phyloP scores from a whole-genome alignment of 371 early-diverging fungal genomes.

The Mortierella sp. region DNA sequence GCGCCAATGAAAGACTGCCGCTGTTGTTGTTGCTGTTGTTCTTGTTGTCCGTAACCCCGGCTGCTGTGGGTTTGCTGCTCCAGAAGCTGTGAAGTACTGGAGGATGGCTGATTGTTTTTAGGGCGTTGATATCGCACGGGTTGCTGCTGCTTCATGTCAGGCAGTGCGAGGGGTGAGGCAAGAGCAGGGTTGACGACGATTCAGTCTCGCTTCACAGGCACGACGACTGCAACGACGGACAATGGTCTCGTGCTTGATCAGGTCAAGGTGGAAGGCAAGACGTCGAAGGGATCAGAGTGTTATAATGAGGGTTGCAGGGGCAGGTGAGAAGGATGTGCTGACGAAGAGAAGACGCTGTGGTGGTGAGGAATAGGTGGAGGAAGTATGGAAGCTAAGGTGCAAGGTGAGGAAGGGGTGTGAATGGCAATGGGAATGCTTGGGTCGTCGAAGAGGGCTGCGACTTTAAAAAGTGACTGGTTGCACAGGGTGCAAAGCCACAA shows the following conservation, averaged over 20 bases:
- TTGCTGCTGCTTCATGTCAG: not conserved
- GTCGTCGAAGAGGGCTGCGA: not conserved
- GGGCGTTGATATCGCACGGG: not conserved
- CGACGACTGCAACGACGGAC: conserved; percentile 2
- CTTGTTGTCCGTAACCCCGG: not conserved
- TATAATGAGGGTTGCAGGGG: too few species aligned
- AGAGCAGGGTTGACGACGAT: not conserved
- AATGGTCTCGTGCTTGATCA: conserved; percentile 9
- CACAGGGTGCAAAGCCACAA: not conserved
- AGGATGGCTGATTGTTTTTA: not conserved
- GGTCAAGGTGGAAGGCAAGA: not conserved
- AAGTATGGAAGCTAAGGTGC: not conserved
- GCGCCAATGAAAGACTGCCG: not conserved
- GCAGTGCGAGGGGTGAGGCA: not conserved
- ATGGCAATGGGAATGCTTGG: not conserved
- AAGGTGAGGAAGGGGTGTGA: not conserved
- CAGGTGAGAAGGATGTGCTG: not conserved
- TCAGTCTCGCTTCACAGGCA: conserved; percentile 14
- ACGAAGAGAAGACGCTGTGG: not conserved
- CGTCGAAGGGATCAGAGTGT: not conserved
- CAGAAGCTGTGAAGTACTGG: not conserved
- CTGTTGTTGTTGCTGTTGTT: not conserved
- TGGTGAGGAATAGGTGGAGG: not conserved
- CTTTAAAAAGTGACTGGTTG: not conserved
- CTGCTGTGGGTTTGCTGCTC: too few species aligned